A percentile compares a stretch with the other conserved stretches of the same genome.
These are phyloP conservation scores for Nicotiana paniculata DNA, from an alignment of 257 asterid genomes.

Conservation along the genomic window DNA sequence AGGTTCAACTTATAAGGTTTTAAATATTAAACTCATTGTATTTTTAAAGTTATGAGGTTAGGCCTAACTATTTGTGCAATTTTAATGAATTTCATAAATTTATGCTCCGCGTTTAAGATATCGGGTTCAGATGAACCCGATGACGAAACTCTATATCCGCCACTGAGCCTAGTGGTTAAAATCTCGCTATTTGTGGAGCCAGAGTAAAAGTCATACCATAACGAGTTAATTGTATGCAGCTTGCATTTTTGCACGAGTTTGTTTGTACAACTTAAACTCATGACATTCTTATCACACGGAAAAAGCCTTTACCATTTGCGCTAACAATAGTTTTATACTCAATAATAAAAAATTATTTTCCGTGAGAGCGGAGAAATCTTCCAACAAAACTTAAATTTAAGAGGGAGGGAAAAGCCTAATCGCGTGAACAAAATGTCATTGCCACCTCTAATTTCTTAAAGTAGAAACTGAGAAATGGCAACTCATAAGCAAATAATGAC, in stretches of 20 bases:
- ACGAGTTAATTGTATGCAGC: rapidly evolving
- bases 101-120: too few species aligned
- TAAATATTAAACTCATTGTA: too few species aligned
- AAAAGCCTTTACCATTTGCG: background rate
- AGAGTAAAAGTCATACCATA: background rate
- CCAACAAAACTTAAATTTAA: background rate
- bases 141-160: too few species aligned
- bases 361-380: background rate
- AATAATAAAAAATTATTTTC: background rate
- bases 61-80: too few species aligned
- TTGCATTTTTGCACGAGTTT: background rate
- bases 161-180: too few species aligned
- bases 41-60: too few species aligned
- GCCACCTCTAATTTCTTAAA: background rate
- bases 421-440: background rate
- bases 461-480: background rate
- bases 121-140: too few species aligned
- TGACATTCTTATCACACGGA: background rate
- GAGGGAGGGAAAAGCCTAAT: background rate
- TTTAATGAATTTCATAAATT: too few species aligned
- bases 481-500: background rate
- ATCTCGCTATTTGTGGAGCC: too few species aligned
- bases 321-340: background rate
- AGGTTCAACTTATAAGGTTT: too few species aligned
- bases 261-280: background rate